Percentiles rank a stretch among this genome's conserved stretches.
Evolutionary conservation across 345 rosid genomes (phyloP).

Genomic region (Salix viminalis): DNA sequence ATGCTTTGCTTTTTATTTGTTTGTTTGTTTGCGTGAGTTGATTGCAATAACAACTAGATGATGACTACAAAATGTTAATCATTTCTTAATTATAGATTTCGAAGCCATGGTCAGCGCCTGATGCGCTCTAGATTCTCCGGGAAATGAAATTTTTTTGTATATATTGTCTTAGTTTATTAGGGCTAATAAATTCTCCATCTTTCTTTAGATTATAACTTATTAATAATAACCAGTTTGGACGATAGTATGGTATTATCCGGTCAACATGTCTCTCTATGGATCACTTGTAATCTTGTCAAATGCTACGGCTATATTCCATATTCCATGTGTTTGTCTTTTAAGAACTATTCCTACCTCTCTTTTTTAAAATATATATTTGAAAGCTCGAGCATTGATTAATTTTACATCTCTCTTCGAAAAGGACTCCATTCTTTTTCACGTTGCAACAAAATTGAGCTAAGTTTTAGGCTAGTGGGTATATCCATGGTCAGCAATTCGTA

Average conservation of each 20-base stretch:
- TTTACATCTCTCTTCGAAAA: not conserved
- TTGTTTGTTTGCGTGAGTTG: conserved; percentile 1
- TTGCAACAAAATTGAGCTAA: conserved; percentile 10
- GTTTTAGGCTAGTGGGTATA: conserved; percentile 1
- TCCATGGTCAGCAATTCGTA: not conserved
- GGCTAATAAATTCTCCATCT: conserved; percentile 30
- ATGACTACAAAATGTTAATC: conserved; percentile 16
- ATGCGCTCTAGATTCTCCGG: conserved; percentile 98
- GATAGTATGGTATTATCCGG: conserved; percentile 35
- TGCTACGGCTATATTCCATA: conserved; percentile 63
- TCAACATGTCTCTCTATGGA: conserved; percentile 50
- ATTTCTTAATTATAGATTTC: conserved; percentile 35
- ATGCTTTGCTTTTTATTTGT: conserved; percentile 1
- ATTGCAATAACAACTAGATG: conserved; percentile 12
- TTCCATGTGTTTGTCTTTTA: conserved; percentile 88
- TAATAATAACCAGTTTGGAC: conserved; percentile 17
- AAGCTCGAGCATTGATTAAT: not conserved
- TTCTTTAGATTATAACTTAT: conserved; percentile 18
- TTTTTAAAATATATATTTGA: not conserved
- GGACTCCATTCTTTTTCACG: conserved; percentile 10
- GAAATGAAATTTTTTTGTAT: conserved; percentile 35
- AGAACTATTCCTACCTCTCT: conserved; percentile 8
- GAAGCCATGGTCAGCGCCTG: conserved; percentile 83
- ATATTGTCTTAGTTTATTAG: conserved; percentile 12
- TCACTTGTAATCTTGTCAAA: conserved; percentile 46